These are phyloP conservation scores for Cryptococcus amylolentus DNA, from an alignment of 1,284 basidiomycete species.

Conservation along the genomic window DNA sequence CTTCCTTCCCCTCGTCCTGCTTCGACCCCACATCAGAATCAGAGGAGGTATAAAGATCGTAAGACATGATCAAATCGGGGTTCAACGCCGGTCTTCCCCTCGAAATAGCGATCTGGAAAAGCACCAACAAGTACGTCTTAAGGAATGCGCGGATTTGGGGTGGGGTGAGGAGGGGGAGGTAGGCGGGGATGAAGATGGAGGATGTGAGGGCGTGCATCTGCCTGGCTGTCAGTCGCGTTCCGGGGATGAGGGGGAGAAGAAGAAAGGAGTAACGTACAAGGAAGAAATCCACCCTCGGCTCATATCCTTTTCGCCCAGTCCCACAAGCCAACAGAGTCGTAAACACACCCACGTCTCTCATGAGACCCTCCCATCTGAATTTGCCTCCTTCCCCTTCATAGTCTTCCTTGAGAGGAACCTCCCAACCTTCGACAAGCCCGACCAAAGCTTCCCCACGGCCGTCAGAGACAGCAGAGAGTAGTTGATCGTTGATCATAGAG, in stretches of 20 bases:
- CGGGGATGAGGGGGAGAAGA: neutral
- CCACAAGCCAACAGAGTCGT: constrained; percentile 58
- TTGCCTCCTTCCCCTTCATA: constrained; percentile 47
- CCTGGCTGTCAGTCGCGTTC: constrained; percentile 1
- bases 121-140: constrained; percentile 53
- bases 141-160: constrained; percentile 54
- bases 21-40: constrained; percentile 5
- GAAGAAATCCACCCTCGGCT: constrained; percentile 65
- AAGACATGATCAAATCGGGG: constrained; percentile 57
- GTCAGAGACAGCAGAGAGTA: constrained; percentile 49
- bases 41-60: constrained; percentile 54
- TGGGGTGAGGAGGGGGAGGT: constrained; percentile 44
- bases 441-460: constrained; percentile 55
- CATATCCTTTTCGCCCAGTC: constrained; percentile 55
- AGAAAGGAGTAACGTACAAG: constrained; percentile 39
- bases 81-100: constrained; percentile 63
- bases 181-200: constrained; percentile 59
- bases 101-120: constrained; percentile 53
- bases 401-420: constrained; percentile 44
- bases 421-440: constrained; percentile 55
- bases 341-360: constrained; percentile 59
- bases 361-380: constrained; percentile 48
- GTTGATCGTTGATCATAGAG: constrained; percentile 52
- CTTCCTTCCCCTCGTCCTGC: constrained; percentile 18
- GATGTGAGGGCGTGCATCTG: constrained; percentile 64